Evolutionary conservation across 768 basidiomycete genomes (phyloP).

Genomic region (Astraeus odoratus): DNA sequence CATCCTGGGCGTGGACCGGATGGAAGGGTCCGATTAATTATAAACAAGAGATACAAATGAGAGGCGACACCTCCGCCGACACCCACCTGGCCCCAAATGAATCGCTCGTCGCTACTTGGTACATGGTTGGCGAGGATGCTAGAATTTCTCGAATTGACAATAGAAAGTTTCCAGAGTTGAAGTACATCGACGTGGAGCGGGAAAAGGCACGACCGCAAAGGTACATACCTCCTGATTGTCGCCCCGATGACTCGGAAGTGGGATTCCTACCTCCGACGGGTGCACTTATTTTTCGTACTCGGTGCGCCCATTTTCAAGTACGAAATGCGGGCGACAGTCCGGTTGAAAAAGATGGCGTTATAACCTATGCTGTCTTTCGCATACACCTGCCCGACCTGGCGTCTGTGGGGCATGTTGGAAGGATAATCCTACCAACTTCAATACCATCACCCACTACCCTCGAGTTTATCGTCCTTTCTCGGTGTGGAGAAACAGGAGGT

Average conservation of each 20-base stretch:
- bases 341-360: conserved; percentile 19
- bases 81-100: conserved; percentile 8
- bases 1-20: conserved; percentile 22
- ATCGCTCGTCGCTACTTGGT: conserved; percentile 15
- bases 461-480: conserved; percentile 1
- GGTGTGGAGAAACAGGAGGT: neutral
- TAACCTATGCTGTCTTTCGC: neutral
- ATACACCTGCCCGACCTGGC: neutral
- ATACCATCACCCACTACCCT: neutral
- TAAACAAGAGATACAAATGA: conserved; percentile 2
- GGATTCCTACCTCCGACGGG: conserved; percentile 7
- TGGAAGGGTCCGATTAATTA: conserved; percentile 16
- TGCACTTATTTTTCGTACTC: conserved; percentile 21
- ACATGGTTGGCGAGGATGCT: conserved; percentile 10
- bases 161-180: neutral
- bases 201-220: neutral
- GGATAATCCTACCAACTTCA: neutral
- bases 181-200: neutral
- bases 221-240: conserved; percentile 4
- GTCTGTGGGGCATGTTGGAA: neutral
- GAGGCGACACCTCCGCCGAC: neutral
- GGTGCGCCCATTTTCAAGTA: conserved; percentile 9
- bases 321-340: conserved; percentile 22
- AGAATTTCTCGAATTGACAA: conserved; percentile 7
- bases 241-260: neutral